Evolutionary conservation across 768 basidiomycete genomes (phyloP), one percentile per base, ranked within the genome.

Genomic region (Suillus bovinus): DNA sequence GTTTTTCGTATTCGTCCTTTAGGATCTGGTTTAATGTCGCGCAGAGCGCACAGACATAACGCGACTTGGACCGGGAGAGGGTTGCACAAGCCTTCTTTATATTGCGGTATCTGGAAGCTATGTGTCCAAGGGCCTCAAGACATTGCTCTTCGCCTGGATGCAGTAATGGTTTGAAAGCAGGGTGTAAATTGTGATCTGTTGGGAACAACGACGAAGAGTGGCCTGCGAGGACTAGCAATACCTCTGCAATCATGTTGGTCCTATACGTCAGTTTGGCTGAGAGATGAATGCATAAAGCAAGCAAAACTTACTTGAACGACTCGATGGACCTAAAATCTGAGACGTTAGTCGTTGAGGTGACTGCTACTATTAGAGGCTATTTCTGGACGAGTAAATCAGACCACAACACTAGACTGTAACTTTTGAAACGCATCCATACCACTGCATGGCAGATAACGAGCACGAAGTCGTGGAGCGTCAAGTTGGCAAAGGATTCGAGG

Each of bases 111-210:
- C 88, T 85, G 58, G 80, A 82, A 1, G 91, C 94, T 55, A 96
- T 84, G 54, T 82, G 80, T 10, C 85, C 90, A 3, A 97, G 84
- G 11, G 85, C 82, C 69, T 93, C 88, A n/a, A 96, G 82, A 65
- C 88, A 90, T 72, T 94, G 86, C 59, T 88, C 83, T 70, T 96
- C 94, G 11, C 94, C 94, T 3, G 94, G 94, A 69, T 97, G 94
- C 4, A 97, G 84, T 17, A 94, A 84, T 4, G 86, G 80, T 7
- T 74, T 70, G 68, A 94, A 88, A 0, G 86, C 82, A 5, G 90
- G 84, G 69, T 87, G 82, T 46, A 91, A 70, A 36, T 76, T 77
- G 62, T 85, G 78, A 61, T 84, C 86, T 29, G 75, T 68, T 20
- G 85, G 81, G 75, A 97, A 94, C 58, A 97, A 80, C 2, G 93